These are phyloP conservation scores for Backusella australiensis DNA, from an alignment of 192 early-diverging fungal genomes.

Conservation along the genomic window DNA sequence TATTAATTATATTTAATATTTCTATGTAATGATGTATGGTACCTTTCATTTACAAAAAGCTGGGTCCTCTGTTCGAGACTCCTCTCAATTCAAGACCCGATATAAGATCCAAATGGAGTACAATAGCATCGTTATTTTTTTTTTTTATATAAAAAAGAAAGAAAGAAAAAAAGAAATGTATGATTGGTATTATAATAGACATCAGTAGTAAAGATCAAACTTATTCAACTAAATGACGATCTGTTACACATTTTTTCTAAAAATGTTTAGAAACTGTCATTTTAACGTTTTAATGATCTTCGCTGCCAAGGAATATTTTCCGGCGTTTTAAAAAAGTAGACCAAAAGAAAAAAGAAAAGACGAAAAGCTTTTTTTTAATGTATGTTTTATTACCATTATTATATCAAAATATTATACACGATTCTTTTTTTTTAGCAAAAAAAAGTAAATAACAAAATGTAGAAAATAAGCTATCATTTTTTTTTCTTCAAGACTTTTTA, in stretches of 20 bases:
- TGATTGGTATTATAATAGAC: not conserved
- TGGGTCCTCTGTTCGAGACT: not conserved
- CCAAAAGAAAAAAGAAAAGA: not conserved
- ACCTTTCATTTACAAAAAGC: not conserved
- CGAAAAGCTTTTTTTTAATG: not conserved
- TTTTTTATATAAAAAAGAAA: not conserved
- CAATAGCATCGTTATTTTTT: not conserved
- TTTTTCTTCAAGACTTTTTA: not conserved
- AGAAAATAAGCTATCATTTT: not conserved
- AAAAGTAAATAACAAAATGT: not conserved
- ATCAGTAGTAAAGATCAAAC: not conserved
- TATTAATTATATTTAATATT: not conserved
- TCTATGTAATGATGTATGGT: not conserved
- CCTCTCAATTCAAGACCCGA: not conserved
- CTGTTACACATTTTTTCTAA: not conserved
- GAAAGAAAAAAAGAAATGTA: not conserved
- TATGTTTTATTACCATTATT: not conserved
- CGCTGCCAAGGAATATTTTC: not conserved
- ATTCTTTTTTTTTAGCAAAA: not conserved
- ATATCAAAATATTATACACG: slow-evolving; percentile 7
- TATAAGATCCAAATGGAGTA: not conserved
- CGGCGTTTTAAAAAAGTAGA: not conserved
- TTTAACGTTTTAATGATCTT: not conserved
- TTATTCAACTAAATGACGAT: not conserved
- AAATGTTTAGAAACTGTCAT: not conserved